Evolutionary conservation across 176 grass and related monocot species (phyloP), one percentile per base, ranked within the genome.

Genomic region (Saccharum officinarum): DNA sequence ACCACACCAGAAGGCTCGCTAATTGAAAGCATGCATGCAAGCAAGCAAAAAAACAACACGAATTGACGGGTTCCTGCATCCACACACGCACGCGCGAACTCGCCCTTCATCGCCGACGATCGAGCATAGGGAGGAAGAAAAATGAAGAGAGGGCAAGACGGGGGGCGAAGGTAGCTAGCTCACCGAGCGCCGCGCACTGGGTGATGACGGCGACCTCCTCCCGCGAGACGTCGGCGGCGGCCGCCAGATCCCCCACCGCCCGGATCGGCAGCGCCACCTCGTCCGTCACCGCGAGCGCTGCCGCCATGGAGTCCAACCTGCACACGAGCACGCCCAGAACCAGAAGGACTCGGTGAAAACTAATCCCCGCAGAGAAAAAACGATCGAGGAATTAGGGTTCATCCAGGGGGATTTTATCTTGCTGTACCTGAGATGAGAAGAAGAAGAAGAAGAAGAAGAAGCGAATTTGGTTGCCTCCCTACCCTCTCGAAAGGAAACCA

Each of bases 151-250:
- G 46, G 15, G 5, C 36, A 12, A 38, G 36, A 46, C 0, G 71
- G 9, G 9, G 38, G 45, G 28, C 65, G 22, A 28, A 12, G 60
- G 5, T 23, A 60, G 57, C 57, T 60, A 37, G n/a, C 73, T 87
- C 70, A 97, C 94, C 91, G 25, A 97, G 89, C 36, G 83, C 73
- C 17, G 68, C 89, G 86, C 89, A 93, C 84, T 93, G 94, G 28
- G 94, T 97, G 85, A 97, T 90, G 55, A 97, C 87, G 11, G 85
- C 76, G 25, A 89, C 89, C 71, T 93, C 91, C 67, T 97, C 91
- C 70, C 67, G 68, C 36, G 89, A 75, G 45, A 91, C 87, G 25
- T 61, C 81, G n/a, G 89, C 94, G 9, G 90, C 86, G 8, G 73
- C 85, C 42, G 73, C 81, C 69, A 97, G 85, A 87, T 93, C 86